Base-by-base conservation (phyloP, 176 grass and related monocot genomes). In the Aegilops speltoides region DNA sequence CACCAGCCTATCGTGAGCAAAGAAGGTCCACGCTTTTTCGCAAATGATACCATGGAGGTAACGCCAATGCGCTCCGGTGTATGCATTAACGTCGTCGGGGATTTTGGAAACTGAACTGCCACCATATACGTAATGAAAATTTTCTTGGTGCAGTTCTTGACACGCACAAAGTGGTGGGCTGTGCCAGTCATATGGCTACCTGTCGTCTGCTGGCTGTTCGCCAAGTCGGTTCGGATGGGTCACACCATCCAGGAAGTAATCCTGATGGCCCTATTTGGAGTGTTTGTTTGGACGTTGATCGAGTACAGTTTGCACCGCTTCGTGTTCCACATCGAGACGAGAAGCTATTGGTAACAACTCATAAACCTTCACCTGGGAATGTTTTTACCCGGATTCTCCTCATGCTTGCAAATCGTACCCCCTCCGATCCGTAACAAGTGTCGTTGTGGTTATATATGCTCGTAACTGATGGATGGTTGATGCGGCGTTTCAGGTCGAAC, bases 101-200 rank as follows among this genome's bases (percentile, higher is more conserved):
- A 79, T 68, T 45, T 85, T 56, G 7, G 6, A 24, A 66, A 17
- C 3, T 78, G 19, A 71, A 33, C 64, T 82, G 46, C 73, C 24
- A 74, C 12, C 43, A 46, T 46, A 14, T 84, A 11, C 22, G 59
- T 74, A 13, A 69, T 11, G 23, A 60, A 17, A 13, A 15, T 36
- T 71, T 28, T 66, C 20, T 5, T 8, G 25, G 14, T 86, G 26
- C 88, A 94, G 96, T 96, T 94, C 79, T 94, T 98, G 79, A 98
- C 96, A 16, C 82, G 66, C 67, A 98, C 96, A 24, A 92, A 93
- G 45, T 98, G 97, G 97, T 98, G 91, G 77, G 97, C 67, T 62
- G 87, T 98, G 79, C 97, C 92, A n/a, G 24, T 89, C 16, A 90
- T 98, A 79, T 98, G 97, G 93, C 83, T 98, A n/a, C 97, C 97